Evolutionary conservation across 2,329 filamentous ascomycete genomes (phyloP).

Genomic region (Blumeria graminis): DNA sequence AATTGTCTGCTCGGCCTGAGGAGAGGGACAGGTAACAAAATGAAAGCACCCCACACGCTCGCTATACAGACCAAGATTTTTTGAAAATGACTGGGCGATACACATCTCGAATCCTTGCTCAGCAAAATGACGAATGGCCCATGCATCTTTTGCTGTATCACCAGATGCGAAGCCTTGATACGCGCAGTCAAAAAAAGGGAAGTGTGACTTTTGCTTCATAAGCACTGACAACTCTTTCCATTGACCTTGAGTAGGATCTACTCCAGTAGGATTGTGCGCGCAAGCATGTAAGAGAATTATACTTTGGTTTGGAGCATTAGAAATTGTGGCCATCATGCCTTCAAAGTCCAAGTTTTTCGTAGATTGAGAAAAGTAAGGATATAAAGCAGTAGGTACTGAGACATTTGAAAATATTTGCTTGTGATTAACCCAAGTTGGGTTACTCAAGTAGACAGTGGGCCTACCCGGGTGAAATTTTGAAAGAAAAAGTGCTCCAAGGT

Average conservation of each 20-base stretch:
- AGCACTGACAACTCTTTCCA: constrained; percentile 74
- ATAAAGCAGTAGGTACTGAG: constrained; percentile 48
- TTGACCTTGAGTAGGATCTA: constrained; percentile 81
- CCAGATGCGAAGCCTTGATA: constrained; percentile 97
- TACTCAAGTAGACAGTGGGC: constrained; percentile 69
- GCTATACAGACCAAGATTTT: constrained; percentile 94
- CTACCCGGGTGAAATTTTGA: constrained; percentile 63
- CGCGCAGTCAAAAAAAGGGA: constrained; percentile 95
- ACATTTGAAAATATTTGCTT: constrained; percentile 96
- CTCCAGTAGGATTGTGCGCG: constrained; percentile 93
- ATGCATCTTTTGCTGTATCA: constrained; percentile 60
- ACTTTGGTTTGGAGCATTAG: constrained; percentile 49
- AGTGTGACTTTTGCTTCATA: constrained; percentile 56
- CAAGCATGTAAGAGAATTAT: constrained; percentile 86
- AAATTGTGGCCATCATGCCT: constrained; percentile 54
- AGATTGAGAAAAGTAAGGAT: constrained; percentile 80
- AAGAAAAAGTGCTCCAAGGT: constrained; percentile 83
- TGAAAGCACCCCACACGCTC: constrained; percentile 94
- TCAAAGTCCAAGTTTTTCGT: constrained; percentile 83
- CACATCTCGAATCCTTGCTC: constrained; percentile 76
- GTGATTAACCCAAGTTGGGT: constrained; percentile 97
- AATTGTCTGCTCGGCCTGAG: constrained; percentile 35
- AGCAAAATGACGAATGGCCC: constrained; percentile 84
- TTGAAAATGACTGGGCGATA: constrained; percentile 84
- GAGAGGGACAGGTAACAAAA: constrained; percentile 51